Conservation (phyloP, 73 alveolate species). For the Symbiodinium pilosum region DNA sequence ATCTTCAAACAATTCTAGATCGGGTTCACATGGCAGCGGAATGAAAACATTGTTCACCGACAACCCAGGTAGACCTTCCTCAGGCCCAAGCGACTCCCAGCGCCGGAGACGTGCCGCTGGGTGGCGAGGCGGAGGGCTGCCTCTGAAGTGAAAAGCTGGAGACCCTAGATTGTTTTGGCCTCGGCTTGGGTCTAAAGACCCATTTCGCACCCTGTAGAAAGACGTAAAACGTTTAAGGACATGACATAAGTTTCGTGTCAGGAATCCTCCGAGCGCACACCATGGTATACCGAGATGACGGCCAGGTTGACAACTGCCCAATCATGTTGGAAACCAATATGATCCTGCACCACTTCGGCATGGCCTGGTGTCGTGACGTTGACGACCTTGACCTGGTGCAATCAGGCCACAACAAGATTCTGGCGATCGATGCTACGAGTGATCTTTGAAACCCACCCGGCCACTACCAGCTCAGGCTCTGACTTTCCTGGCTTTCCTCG, state of each 20-base stretch:
- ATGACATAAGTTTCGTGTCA: not conserved
- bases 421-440: not conserved
- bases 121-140: slow-evolving; percentile 14
- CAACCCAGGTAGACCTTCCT: too few relatives aligned
- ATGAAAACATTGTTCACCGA: too few relatives aligned
- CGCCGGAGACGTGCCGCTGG: slow-evolving; percentile 15
- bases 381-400: not conserved
- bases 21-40: too few relatives aligned
- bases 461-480: not conserved
- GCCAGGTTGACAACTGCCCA: too few relatives aligned
- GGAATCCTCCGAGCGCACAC: too few relatives aligned
- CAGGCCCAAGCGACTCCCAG: not conserved
- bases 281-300: too few relatives aligned
- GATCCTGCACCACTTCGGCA: too few relatives aligned
- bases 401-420: too few relatives aligned
- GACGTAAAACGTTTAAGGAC: not conserved
- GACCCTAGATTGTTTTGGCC: too few relatives aligned
- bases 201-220: not conserved
- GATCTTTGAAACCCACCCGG: not conserved
- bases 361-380: not conserved
- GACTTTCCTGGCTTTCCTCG: slow-evolving; percentile 15
- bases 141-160: not conserved
- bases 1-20: too few relatives aligned
- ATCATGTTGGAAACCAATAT: too few relatives aligned
- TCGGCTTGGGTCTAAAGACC: too few relatives aligned